These are phyloP conservation scores for Davidsoniella eucalypti DNA, from an alignment of 2,329 filamentous ascomycete species.

Conservation along the genomic window DNA sequence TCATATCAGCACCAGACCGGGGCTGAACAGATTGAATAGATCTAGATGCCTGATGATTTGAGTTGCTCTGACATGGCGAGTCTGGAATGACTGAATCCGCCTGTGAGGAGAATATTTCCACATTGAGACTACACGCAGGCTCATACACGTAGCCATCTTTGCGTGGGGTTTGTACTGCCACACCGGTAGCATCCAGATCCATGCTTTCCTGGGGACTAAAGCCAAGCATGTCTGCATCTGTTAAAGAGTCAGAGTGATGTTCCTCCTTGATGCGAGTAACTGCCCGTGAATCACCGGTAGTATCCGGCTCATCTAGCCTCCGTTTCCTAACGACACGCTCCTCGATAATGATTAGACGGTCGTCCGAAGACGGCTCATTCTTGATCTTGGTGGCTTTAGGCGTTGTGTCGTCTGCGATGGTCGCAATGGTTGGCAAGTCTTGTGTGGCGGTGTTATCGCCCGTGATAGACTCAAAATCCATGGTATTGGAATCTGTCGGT, in stretches of 20 bases:
- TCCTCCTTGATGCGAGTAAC: constrained; percentile 9
- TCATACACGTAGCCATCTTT: background rate
- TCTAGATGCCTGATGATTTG: background rate
- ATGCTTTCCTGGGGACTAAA: constrained; percentile 8
- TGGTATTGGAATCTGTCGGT: background rate
- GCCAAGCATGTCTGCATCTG: background rate
- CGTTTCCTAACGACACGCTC: constrained; percentile 8
- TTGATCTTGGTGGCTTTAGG: constrained; percentile 22
- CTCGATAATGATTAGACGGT: constrained; percentile 1
- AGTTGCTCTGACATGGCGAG: constrained; percentile 1
- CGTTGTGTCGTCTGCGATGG: background rate
- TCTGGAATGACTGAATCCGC: constrained; percentile 6
- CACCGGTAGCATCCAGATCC: constrained; percentile 2
- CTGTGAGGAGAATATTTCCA: constrained; percentile 8
- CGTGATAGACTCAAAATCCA: background rate
- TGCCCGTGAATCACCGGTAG: background rate
- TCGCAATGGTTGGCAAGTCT: background rate
- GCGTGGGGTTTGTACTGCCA: constrained; percentile 2
- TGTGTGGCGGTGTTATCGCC: background rate
- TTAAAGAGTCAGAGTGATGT: background rate
- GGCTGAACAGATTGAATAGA: background rate
- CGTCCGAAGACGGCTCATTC: constrained; percentile 23
- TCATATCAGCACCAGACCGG: too few species aligned
- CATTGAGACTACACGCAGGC: constrained; percentile 7
- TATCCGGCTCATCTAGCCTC: background rate